A percentile compares a stretch with the other conserved stretches of the same genome.
phyloP scores from a whole-genome alignment of 768 basidiomycete species.

The Macrolepiota albuminosa region DNA sequence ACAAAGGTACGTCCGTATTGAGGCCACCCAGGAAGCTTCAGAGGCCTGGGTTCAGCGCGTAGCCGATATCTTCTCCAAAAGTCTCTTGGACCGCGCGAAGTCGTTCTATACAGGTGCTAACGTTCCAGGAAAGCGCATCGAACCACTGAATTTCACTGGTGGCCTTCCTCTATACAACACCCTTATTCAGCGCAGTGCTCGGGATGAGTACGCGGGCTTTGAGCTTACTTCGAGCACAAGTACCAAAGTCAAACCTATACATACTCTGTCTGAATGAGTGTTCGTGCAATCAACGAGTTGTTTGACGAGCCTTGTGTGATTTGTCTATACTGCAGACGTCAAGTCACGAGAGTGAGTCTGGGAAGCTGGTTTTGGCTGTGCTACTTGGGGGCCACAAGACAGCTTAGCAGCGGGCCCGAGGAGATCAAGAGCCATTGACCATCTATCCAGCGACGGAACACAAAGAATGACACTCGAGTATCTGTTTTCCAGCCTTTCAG shows the following conservation, averaged over 20 bases:
- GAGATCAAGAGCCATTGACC: too few relatives aligned
- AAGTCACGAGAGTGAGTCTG: too few relatives aligned
- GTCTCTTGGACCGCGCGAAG: constrained; percentile 17
- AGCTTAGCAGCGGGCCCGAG: too few relatives aligned
- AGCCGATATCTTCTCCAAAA: constrained; percentile 9
- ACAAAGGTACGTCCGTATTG: constrained; percentile 10
- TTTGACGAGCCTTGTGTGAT: not conserved
- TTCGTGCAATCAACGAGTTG: not conserved
- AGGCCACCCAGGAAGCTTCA: constrained; percentile 13
- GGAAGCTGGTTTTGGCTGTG: too few relatives aligned
- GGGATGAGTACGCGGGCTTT: constrained; percentile 15
- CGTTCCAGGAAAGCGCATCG: constrained; percentile 19
- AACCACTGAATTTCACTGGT: constrained; percentile 21
- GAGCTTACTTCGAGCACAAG: not conserved
- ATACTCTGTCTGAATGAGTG: not conserved
- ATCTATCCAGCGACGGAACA: too few relatives aligned
- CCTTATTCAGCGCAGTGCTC: constrained; percentile 14
- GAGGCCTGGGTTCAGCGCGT: constrained; percentile 11
- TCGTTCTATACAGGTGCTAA: constrained; percentile 24
- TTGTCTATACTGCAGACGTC: not conserved
- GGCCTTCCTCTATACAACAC: constrained; percentile 18
- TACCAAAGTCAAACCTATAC: not conserved
- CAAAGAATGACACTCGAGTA: too few relatives aligned
- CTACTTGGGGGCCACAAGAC: too few relatives aligned
- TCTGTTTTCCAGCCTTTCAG: too few relatives aligned